phyloP scores from a whole-genome alignment of 2,329 filamentous ascomycete species.

The Pseudopyrenochaeta lycopersici region DNA sequence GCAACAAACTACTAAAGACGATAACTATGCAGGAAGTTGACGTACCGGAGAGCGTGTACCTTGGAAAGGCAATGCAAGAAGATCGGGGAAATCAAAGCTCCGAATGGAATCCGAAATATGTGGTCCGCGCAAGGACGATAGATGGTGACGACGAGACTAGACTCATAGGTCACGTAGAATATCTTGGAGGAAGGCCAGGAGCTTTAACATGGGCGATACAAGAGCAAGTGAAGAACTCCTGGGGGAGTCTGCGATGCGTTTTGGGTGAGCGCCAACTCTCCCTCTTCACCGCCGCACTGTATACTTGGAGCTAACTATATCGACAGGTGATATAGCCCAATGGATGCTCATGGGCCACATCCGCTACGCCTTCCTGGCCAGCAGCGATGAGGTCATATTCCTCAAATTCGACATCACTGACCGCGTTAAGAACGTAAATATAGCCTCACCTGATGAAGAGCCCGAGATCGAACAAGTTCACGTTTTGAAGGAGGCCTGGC shows the following conservation, averaged over 20 bases:
- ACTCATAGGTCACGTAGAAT: constrained; percentile 28
- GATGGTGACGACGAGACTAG: constrained; percentile 6
- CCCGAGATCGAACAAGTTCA: background rate
- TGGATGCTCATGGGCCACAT: constrained; percentile 28
- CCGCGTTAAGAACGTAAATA: constrained; percentile 4
- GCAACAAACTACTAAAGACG: constrained; percentile 8
- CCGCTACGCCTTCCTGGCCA: constrained; percentile 25
- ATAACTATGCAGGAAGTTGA: background rate
- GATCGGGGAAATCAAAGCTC: constrained; percentile 11
- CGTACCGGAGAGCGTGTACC: background rate
- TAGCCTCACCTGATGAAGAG: background rate
- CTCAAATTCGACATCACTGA: constrained; percentile 13
- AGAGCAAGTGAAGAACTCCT: constrained; percentile 10
- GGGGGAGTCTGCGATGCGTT: constrained; percentile 30
- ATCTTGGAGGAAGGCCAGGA: constrained; percentile 20
- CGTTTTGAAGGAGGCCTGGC: constrained; percentile 15
- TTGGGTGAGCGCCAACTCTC: constrained; percentile 14
- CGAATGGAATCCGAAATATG: constrained; percentile 14
- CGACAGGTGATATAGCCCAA: constrained; percentile 24
- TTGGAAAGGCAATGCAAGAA: constrained; percentile 5
- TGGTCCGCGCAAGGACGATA: constrained; percentile 10
- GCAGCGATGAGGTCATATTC: constrained; percentile 29
- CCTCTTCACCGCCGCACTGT: background rate
- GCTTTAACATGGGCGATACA: constrained; percentile 20
- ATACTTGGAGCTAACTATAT: background rate